Evolutionary conservation across 2,329 filamentous ascomycete genomes (phyloP).

Genomic region (Hypoxylon sp.): DNA sequence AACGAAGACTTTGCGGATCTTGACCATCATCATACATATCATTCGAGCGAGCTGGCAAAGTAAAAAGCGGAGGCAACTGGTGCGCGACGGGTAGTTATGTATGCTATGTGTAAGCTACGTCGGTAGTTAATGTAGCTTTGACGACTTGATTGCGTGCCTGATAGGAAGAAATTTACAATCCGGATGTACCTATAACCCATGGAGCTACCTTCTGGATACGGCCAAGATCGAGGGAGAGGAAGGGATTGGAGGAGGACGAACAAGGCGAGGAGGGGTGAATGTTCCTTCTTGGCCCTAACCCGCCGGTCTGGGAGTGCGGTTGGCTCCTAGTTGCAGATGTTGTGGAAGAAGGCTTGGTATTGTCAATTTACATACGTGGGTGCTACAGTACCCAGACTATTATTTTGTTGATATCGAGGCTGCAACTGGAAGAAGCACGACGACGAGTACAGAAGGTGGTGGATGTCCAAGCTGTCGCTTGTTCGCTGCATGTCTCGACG

Average conservation of each 20-base stretch:
- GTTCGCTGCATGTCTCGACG: slow-evolving; percentile 11
- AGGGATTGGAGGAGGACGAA: slow-evolving; percentile 35
- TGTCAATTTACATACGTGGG: slow-evolving; percentile 26
- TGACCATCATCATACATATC: slow-evolving; percentile 26
- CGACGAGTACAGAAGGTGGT: slow-evolving; percentile 37
- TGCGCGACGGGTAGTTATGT: slow-evolving; percentile 14
- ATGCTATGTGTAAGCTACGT: slow-evolving; percentile 41
- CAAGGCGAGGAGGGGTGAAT: slow-evolving; percentile 37
- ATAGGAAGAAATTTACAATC: slow-evolving; percentile 42
- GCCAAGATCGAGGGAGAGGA: slow-evolving; percentile 29
- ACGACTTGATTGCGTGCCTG: slow-evolving; percentile 35
- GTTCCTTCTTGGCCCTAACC: slow-evolving; percentile 45
- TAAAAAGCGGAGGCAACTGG: slow-evolving; percentile 29
- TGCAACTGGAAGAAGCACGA: slow-evolving; percentile 12
- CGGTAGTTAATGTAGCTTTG: slow-evolving; percentile 43
- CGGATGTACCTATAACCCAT: slow-evolving; percentile 25
- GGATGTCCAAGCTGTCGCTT: slow-evolving; percentile 7
- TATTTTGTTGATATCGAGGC: slow-evolving; percentile 13
- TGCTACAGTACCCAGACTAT: slow-evolving; percentile 23
- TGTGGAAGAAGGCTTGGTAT: slow-evolving; percentile 42
- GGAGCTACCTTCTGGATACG: slow-evolving; percentile 41
- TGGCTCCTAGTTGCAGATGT: slow-evolving; percentile 39
- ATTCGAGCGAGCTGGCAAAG: slow-evolving; percentile 23
- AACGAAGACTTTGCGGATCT: slow-evolving; percentile 38
- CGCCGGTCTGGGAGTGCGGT: slow-evolving; percentile 44